Base-by-base conservation (phyloP, 2,329 filamentous ascomycete species). In the Paecilomyces fulvus region DNA sequence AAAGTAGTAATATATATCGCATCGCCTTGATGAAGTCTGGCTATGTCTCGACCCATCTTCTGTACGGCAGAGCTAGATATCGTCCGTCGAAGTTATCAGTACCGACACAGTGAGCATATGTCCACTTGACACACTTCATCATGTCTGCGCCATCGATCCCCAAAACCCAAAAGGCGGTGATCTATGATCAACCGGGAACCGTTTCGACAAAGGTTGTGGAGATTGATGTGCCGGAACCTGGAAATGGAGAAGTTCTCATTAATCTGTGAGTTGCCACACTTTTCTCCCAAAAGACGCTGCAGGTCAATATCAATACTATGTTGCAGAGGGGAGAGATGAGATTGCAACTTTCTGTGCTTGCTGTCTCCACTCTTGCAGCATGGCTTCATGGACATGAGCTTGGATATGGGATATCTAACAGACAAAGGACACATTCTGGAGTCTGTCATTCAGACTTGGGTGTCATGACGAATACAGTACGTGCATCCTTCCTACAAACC, bases 121-220 rank as follows among this genome's bases (percentile, higher is more conserved):
- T 17, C n/a, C 14, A 17, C 17, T 17, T 17, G 17, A 20, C 9
- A 43, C 14, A 43, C 14, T 17, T 17, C n/a, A 43, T 20, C 37
- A 43, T 43, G 37, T 43, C 37, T 43, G 14, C 37, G 3, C 37
- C 37, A 17, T 17, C n/a, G 4, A 74, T 81, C 23, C 79, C 85
- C 3, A 78, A 79, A 64, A 84, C 80, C 59, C 81, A 86, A 70
- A 87, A 85, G 71, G 84, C 83, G 37, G 70, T 73, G 57, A 74
- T 88, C 56, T 88, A 86, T 65, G 84, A 87, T 71, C 79, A 84
- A 64, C 85, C 85, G 0, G 85, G 85, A 52, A 79, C 76, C 2
- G 78, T 87, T 58, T 86, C 83, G 2, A 86, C 83, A 7, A 85
- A 86, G 68, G 72, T 87, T 51, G 80, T 81, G 57, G 81, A 83